A percentile compares a stretch with the other conserved stretches of the same genome.
Conservation (phyloP, 2,329 filamentous ascomycete species). For the Massarina eburnea region DNA sequence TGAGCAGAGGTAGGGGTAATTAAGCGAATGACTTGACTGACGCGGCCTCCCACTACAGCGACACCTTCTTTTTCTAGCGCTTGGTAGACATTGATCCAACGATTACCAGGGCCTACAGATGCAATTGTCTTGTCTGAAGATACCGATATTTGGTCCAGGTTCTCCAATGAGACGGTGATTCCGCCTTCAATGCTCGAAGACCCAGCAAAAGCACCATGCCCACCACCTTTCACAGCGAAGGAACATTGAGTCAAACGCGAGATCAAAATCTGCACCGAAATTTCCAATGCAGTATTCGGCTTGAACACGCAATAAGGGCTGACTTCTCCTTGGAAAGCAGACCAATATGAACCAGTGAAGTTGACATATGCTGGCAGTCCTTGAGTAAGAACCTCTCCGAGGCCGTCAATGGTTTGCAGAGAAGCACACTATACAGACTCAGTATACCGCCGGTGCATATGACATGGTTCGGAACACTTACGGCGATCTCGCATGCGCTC, state of each 20-base stretch:
- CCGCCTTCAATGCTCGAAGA: slow-evolving; percentile 35
- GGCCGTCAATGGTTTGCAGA: slow-evolving; percentile 24
- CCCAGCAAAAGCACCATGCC: slow-evolving; percentile 22
- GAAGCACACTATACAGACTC: slow-evolving; percentile 21
- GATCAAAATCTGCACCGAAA: slow-evolving; percentile 22
- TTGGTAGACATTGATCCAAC: slow-evolving; percentile 36
- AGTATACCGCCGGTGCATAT: not conserved
- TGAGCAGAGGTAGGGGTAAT: not conserved
- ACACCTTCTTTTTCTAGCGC: slow-evolving; percentile 24
- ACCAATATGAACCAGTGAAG: slow-evolving; percentile 26
- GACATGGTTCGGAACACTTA: slow-evolving; percentile 7
- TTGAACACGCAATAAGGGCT: slow-evolving; percentile 32
- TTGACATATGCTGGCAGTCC: slow-evolving; percentile 17
- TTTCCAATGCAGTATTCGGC: slow-evolving; percentile 17
- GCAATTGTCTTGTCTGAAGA: slow-evolving; percentile 20
- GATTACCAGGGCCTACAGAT: slow-evolving; percentile 31
- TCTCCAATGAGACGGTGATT: slow-evolving; percentile 32
- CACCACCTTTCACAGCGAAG: slow-evolving; percentile 6
- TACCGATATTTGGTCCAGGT: slow-evolving; percentile 23
- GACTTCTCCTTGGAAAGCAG: slow-evolving; percentile 24
- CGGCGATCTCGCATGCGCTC: slow-evolving; percentile 16
- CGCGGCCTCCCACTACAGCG: slow-evolving; percentile 32
- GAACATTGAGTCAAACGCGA: slow-evolving; percentile 28
- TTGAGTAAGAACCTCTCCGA: slow-evolving; percentile 13
- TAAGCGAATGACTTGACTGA: slow-evolving; percentile 1